Conservation (phyloP, 1,284 basidiomycete species). For the Uromyces viciae-fabae region DNA sequence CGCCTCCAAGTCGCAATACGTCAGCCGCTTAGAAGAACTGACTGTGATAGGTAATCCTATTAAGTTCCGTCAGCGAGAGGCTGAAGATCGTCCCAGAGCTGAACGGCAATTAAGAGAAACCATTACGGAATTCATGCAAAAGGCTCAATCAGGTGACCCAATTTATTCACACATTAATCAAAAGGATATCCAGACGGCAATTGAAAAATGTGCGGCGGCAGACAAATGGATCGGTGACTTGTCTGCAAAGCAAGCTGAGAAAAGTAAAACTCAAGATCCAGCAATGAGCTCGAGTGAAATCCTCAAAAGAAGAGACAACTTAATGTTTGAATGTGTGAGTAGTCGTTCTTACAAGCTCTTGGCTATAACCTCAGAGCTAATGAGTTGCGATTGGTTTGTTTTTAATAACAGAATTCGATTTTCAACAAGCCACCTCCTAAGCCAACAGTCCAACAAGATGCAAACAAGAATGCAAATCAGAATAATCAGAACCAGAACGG, state of each 20-base stretch:
- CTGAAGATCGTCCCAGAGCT: slow-evolving; percentile 70
- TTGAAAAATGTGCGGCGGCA: slow-evolving; percentile 64
- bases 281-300: slow-evolving; percentile 75
- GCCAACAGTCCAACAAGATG: background rate
- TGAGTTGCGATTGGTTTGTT: no score
- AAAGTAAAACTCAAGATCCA: slow-evolving; percentile 78
- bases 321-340: slow-evolving; percentile 60
- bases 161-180: slow-evolving; percentile 79
- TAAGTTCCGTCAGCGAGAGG: slow-evolving; percentile 71
- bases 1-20: slow-evolving; percentile 83
- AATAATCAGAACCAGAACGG: slow-evolving; percentile 30
- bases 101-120: slow-evolving; percentile 74
- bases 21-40: slow-evolving; percentile 70
- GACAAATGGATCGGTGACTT: slow-evolving; percentile 93
- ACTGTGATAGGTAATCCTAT: slow-evolving; percentile 80
- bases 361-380: no score
- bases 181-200: slow-evolving; percentile 65
- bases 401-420: slow-evolving; percentile 31
- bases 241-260: slow-evolving; percentile 75
- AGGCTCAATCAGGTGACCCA: slow-evolving; percentile 76
- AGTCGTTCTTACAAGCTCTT: background rate
- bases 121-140: slow-evolving; percentile 73
- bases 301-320: slow-evolving; percentile 79
- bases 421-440: slow-evolving; percentile 43
- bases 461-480: slow-evolving; percentile 10